Conservation (phyloP, 202 grass and related monocot species). For the Schoenoplectus tabernaemontani region DNA sequence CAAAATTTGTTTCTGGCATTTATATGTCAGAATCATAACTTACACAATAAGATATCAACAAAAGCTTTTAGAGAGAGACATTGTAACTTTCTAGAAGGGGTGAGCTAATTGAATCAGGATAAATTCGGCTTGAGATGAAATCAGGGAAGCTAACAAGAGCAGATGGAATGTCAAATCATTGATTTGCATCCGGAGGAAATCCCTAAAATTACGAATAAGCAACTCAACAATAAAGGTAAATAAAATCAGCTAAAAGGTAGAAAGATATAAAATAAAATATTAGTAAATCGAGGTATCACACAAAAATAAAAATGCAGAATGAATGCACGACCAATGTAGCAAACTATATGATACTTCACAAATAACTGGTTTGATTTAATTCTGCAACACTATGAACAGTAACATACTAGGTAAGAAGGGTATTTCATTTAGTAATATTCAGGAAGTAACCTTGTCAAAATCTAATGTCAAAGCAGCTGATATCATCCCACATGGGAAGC, state of each 20-base stretch:
- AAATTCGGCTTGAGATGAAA: conserved; percentile 64
- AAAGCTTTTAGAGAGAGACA: conserved; percentile 30
- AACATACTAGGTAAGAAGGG: conserved; percentile 15
- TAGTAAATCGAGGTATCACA: not conserved
- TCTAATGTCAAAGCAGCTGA: conserved; percentile 75
- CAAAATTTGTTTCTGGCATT: not conserved
- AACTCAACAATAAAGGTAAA: conserved; percentile 9
- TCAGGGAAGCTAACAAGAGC: conserved; percentile 89
- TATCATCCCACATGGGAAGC: conserved; percentile 60
- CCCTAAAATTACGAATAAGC: conserved; percentile 49
- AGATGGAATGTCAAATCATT: conserved; percentile 99
- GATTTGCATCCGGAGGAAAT: conserved; percentile 99
- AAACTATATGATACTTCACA: not conserved
- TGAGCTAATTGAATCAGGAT: conserved; percentile 40
- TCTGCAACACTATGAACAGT: not conserved
- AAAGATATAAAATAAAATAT: not conserved
- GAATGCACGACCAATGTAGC: not conserved
- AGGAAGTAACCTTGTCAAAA: conserved; percentile 80
- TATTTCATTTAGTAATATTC: conserved; percentile 26
- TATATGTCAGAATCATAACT: not conserved
- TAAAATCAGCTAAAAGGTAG: not conserved
- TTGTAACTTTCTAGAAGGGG: conserved; percentile 63
- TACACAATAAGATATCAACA: not conserved
- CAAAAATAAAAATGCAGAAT: not conserved
- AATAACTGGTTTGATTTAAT: not conserved